A percentile compares a stretch with the other conserved stretches of the same genome.
phyloP scores from a whole-genome alignment of 768 basidiomycete species.

The Leccinellum luteum region DNA sequence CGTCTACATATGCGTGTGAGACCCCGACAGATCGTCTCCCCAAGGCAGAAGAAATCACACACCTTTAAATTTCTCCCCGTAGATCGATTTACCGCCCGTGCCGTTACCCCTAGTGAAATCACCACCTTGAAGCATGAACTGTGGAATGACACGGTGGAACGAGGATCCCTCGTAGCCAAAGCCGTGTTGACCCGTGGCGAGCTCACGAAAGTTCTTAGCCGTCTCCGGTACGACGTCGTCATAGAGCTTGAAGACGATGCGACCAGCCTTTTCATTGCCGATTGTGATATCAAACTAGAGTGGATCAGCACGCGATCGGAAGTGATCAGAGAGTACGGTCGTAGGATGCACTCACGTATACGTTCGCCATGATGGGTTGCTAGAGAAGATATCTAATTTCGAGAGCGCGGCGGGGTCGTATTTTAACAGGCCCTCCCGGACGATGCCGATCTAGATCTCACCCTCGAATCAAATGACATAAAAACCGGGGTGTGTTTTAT shows the following conservation, averaged over 20 bases:
- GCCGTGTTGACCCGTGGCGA: slow-evolving; percentile 73
- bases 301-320: slow-evolving; percentile 1
- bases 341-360: slow-evolving; percentile 8
- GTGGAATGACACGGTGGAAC: slow-evolving; percentile 84
- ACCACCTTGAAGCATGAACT: slow-evolving; percentile 90
- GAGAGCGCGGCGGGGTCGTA: not conserved
- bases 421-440: slow-evolving; percentile 9
- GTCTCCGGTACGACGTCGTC: slow-evolving; percentile 77
- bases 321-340: not conserved
- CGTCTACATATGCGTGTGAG: slow-evolving; percentile 50
- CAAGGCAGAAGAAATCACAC: slow-evolving; percentile 9
- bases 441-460: slow-evolving; percentile 13
- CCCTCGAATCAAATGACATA: slow-evolving; percentile 2
- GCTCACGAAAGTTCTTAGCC: slow-evolving; percentile 83
- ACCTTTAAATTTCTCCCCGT: slow-evolving; percentile 68
- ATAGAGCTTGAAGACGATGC: slow-evolving; percentile 82
- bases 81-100: slow-evolving; percentile 80
- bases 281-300: slow-evolving; percentile 67
- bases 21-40: not conserved
- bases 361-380: slow-evolving; percentile 22
- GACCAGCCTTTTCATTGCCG: slow-evolving; percentile 41
- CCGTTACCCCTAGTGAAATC: slow-evolving; percentile 74
- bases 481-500: slow-evolving; percentile 3
- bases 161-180: slow-evolving; percentile 64
- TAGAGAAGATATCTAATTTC: not conserved